Evolutionary conservation across 805 yeast species (phyloP).

Genomic region (Wickerhamiella allomyrinae): DNA sequence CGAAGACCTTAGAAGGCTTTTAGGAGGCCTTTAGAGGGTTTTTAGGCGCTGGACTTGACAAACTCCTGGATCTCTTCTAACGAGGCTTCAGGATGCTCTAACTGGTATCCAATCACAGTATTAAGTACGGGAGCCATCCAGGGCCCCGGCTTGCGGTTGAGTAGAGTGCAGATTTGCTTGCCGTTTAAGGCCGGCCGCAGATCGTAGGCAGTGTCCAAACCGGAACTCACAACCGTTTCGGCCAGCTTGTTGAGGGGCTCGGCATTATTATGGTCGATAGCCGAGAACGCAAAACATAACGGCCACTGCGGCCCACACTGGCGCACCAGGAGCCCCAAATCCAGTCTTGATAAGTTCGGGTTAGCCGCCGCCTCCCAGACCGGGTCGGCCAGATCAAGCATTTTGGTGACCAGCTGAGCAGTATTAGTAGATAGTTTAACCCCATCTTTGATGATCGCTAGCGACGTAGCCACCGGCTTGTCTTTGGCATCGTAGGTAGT

Average conservation of each 20-base stretch:
- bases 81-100: slow-evolving; percentile 48
- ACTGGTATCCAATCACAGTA: slow-evolving; percentile 55
- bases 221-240: slow-evolving; percentile 22
- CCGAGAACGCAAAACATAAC: slow-evolving; percentile 28
- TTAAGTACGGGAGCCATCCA: slow-evolving; percentile 58
- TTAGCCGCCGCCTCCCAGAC: slow-evolving; percentile 21
- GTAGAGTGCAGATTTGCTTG: slow-evolving; percentile 39
- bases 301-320: slow-evolving; percentile 39
- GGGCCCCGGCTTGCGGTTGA: slow-evolving; percentile 63
- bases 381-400: slow-evolving; percentile 26
- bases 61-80: slow-evolving; percentile 42
- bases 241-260: slow-evolving; percentile 21
- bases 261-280: slow-evolving; percentile 22
- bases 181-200: slow-evolving; percentile 61
- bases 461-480: slow-evolving; percentile 29
- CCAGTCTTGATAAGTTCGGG: slow-evolving; percentile 21
- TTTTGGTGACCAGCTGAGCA: slow-evolving; percentile 35
- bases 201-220: slow-evolving; percentile 32
- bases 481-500: slow-evolving; percentile 27
- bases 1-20: neutral
- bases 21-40: too few species aligned
- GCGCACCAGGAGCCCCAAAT: slow-evolving; percentile 46
- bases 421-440: slow-evolving; percentile 47
- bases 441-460: slow-evolving; percentile 50
- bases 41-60: too few species aligned